Base-by-base conservation (phyloP, 257 asterid species). In the Nicotiana paniculata region DNA sequence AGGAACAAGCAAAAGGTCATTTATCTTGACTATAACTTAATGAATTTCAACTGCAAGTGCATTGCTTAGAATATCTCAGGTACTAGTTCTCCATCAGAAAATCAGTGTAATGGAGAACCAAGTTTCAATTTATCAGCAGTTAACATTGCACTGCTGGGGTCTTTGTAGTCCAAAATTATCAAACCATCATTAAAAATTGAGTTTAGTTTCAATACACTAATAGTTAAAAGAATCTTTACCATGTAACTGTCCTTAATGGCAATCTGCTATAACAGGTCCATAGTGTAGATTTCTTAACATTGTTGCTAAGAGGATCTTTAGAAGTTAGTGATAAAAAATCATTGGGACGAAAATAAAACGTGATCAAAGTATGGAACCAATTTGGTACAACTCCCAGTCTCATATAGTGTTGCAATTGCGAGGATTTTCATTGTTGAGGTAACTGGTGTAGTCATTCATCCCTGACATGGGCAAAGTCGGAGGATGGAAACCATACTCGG, bases 351-450 rank as follows among this genome's bases (percentile, higher is more conserved):
- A 62, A 62, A 21, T 62, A 24, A 62, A 24, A 24, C 17, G 6
- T 62, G 33, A 62, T 11, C 32, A 24, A 26, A 62, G 35, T 62
- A 10, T 9, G 35, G 5, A 53, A 11, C 17, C 58, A 53, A 53
- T 4, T 53, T 53, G 58, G 18, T 13, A 1, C 18, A 53, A 11
- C 37, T 63, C 8, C 37, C 69, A 26, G 68, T 17, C 17, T 26
- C 69, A 63, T 18, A 57, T 57, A 3, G 43, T 62, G 21, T 30
- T 37, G 75, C 80, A 82, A 39, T 74, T 59, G 62, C 82, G 26
- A 13, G 51, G 66, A 76, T 61, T 57, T 9, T 81, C 86, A 80
- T 55, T 46, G 61, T 77, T 67, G 39, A 64, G 62, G 37, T 32
- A 64, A 55, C 65, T 59, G 62, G 76, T 69, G 67, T 18, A 11